Evolutionary conservation across 257 asterid genomes (phyloP).

Genomic region (Solanum bukasovii): DNA sequence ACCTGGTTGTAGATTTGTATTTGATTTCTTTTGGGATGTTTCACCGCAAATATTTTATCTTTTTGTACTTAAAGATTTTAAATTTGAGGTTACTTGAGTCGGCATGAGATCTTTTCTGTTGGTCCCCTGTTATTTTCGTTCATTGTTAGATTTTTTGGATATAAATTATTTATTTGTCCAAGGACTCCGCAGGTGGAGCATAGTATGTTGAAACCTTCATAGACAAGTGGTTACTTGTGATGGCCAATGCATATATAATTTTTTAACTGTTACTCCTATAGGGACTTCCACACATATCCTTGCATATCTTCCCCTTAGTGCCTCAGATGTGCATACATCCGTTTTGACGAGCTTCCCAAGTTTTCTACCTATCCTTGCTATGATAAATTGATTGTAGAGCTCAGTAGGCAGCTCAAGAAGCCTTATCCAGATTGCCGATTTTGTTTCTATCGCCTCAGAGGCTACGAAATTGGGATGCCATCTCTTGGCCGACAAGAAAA

Average conservation of each 20-base stretch:
- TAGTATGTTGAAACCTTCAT: background rate
- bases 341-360: too few species aligned
- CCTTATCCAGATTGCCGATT: background rate
- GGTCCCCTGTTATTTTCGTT: too few species aligned
- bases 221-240: background rate
- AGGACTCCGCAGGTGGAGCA: background rate
- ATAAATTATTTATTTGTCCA: background rate
- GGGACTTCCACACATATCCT: background rate
- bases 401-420: background rate
- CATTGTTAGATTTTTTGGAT: background rate
- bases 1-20: too few species aligned
- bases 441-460: background rate
- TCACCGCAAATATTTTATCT: too few species aligned
- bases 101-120: background rate
- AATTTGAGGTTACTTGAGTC: background rate
- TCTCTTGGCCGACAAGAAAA: background rate
- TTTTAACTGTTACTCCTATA: background rate
- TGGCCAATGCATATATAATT: background rate
- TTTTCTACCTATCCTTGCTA: too few species aligned
- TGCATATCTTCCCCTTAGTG: background rate
- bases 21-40: too few species aligned
- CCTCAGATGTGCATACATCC: too few species aligned
- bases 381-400: background rate
- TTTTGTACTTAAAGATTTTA: too few species aligned
- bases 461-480: background rate